phyloP scores from a whole-genome alignment of 305 asterid species.

The Fraxinus platypoda region DNA sequence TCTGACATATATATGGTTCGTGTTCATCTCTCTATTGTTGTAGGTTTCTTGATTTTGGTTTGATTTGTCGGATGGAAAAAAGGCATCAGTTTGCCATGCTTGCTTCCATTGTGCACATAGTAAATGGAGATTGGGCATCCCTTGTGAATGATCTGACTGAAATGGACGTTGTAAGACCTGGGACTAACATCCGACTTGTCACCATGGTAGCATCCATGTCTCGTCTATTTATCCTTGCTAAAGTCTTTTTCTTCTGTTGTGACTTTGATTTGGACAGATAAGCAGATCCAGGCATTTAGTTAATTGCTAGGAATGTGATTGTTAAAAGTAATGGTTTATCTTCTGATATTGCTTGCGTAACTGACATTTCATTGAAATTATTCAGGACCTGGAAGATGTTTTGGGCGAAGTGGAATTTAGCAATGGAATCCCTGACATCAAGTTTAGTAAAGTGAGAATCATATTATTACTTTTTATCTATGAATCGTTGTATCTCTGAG shows the following conservation, averaged over 20 bases:
- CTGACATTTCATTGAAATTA: slow-evolving; percentile 26
- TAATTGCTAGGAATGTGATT: slow-evolving; percentile 4
- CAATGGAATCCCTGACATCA: slow-evolving; percentile 73
- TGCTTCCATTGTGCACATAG: slow-evolving; percentile 82
- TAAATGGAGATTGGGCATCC: slow-evolving; percentile 90
- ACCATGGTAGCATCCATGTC: slow-evolving; percentile 67
- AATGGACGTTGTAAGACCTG: slow-evolving; percentile 85
- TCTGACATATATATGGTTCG: slow-evolving; percentile 18
- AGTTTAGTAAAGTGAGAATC: slow-evolving; percentile 85
- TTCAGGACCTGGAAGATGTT: slow-evolving; percentile 81
- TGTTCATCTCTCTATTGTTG: slow-evolving; percentile 19
- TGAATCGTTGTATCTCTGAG: slow-evolving; percentile 1
- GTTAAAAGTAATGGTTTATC: background rate
- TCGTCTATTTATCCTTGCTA: slow-evolving; percentile 5
- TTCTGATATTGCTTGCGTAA: slow-evolving; percentile 7
- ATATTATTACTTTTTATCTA: background rate
- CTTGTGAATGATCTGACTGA: slow-evolving; percentile 77
- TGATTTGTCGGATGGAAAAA: slow-evolving; percentile 95
- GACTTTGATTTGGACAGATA: background rate
- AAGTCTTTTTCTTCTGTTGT: background rate
- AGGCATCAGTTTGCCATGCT: slow-evolving; percentile 95
- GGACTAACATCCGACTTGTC: slow-evolving; percentile 71
- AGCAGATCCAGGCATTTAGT: background rate
- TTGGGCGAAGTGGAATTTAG: slow-evolving; percentile 66
- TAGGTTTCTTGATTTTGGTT: slow-evolving; percentile 97